Evolutionary conservation across 768 basidiomycete species (phyloP).

Genomic region (Tulasnella sp.): DNA sequence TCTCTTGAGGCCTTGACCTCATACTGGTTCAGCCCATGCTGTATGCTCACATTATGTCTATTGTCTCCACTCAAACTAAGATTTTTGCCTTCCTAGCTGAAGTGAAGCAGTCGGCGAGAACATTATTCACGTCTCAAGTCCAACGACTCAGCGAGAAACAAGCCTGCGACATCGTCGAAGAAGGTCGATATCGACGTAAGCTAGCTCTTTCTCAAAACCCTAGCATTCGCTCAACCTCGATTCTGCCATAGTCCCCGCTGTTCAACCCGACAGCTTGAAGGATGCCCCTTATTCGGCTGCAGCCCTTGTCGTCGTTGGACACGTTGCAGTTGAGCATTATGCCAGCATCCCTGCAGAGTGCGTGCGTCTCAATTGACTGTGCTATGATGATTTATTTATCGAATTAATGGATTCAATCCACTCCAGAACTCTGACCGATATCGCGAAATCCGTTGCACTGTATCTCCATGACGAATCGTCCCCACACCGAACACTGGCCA

Average conservation of each 20-base stretch:
- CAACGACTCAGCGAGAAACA: slow-evolving; percentile 57
- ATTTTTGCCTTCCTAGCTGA: slow-evolving; percentile 38
- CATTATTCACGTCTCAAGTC: slow-evolving; percentile 68
- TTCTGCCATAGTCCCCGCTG: slow-evolving; percentile 40
- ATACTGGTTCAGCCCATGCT: slow-evolving; percentile 63
- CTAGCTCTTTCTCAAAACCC: not conserved
- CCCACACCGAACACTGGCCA: slow-evolving; percentile 54
- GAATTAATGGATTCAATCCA: not conserved
- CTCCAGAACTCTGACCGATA: slow-evolving; percentile 62
- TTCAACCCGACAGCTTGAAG: slow-evolving; percentile 49
- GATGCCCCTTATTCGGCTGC: slow-evolving; percentile 49
- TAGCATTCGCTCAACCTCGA: not conserved
- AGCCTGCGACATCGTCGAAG: slow-evolving; percentile 43
- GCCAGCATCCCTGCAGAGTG: slow-evolving; percentile 63
- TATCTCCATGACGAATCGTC: slow-evolving; percentile 66
- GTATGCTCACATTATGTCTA: slow-evolving; percentile 34
- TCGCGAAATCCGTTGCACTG: slow-evolving; percentile 67
- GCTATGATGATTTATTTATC: not conserved
- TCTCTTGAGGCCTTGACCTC: slow-evolving; percentile 60
- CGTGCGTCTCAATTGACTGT: slow-evolving; percentile 11
- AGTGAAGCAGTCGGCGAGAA: slow-evolving; percentile 60
- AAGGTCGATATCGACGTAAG: slow-evolving; percentile 55
- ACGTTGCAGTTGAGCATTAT: slow-evolving; percentile 71
- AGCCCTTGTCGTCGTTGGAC: slow-evolving; percentile 72
- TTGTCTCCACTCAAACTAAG: not conserved